A percentile compares a stretch with the other conserved stretches of the same genome.
Evolutionary conservation across 495 filamentous ascomycete species (phyloP).

Genomic region (Penicillium mononematosum): DNA sequence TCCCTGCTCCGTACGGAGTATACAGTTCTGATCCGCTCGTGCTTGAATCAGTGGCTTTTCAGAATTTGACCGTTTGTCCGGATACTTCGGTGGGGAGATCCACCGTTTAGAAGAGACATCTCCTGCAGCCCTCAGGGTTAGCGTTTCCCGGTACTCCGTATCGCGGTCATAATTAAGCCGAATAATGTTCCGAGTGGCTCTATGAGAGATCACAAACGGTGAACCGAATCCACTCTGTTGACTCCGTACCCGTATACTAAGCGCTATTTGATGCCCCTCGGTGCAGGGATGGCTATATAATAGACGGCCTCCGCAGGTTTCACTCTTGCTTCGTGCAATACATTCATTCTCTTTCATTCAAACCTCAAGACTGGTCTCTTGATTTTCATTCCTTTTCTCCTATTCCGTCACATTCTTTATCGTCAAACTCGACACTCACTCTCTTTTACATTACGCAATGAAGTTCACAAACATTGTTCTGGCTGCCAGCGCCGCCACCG

Average conservation of each 20-base stretch:
- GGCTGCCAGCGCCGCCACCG: slow-evolving; percentile 25
- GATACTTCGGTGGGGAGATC: slow-evolving; percentile 5
- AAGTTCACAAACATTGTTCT: slow-evolving; percentile 29
- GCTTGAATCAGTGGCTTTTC: slow-evolving; percentile 13
- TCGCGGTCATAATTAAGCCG: slow-evolving; percentile 7
- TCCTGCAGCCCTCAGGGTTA: slow-evolving; percentile 8
- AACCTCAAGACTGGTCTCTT: slow-evolving; percentile 32
- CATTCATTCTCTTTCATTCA: slow-evolving; percentile 24
- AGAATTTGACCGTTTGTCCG: neutral
- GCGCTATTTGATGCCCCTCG: slow-evolving; percentile 9
- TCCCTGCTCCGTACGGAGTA: neutral
- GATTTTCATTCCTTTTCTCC: slow-evolving; percentile 20
- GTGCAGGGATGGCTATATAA: slow-evolving; percentile 23
- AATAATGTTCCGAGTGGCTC: slow-evolving; percentile 3
- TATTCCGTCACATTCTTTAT: slow-evolving; percentile 14
- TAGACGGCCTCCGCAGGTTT: neutral
- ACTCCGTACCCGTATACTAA: neutral
- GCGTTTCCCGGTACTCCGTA: slow-evolving; percentile 9
- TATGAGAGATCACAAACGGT: slow-evolving; percentile 9
- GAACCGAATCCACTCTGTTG: slow-evolving; percentile 17
- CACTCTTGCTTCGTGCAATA: slow-evolving; percentile 1
- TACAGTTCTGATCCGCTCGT: slow-evolving; percentile 6
- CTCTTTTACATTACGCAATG: slow-evolving; percentile 26
- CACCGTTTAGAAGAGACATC: slow-evolving; percentile 1
- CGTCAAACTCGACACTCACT: slow-evolving; percentile 28